These are phyloP conservation scores for Berberis vulgaris DNA, from an alignment of 164 flowering plant species.

Conservation along the genomic window DNA sequence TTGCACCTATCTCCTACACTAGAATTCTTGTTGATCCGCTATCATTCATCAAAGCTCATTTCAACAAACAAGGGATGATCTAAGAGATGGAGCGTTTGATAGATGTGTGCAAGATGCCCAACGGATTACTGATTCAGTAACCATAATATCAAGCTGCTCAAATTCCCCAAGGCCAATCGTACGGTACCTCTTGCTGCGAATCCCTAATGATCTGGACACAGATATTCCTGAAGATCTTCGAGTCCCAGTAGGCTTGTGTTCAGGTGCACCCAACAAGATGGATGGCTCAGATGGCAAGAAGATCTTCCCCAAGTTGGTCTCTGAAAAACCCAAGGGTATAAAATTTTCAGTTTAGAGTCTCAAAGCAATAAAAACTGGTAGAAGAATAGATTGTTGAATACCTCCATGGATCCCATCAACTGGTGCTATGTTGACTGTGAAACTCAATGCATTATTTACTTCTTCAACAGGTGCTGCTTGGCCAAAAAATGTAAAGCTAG, in stretches of 20 bases:
- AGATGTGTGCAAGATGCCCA: constrained; percentile 91
- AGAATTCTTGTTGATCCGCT: neutral
- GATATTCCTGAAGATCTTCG: constrained; percentile 24
- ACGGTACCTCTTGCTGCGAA: constrained; percentile 58
- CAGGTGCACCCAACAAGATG: neutral
- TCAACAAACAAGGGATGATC: constrained; percentile 76
- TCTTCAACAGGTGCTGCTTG: constrained; percentile 25
- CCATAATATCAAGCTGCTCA: constrained; percentile 61
- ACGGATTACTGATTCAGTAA: constrained; percentile 72
- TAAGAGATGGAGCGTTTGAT: constrained; percentile 54
- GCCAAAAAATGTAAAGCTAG: constrained; percentile 75
- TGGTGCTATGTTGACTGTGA: constrained; percentile 13
- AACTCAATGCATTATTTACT: constrained; percentile 16
- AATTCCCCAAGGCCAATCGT: constrained; percentile 82
- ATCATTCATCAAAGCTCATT: neutral
- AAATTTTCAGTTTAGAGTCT: neutral
- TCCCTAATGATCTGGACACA: constrained; percentile 33
- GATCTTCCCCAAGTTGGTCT: constrained; percentile 25
- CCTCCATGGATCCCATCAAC: constrained; percentile 33
- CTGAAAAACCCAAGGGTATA: constrained; percentile 22
- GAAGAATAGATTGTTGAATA: constrained; percentile 14
- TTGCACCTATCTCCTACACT: constrained; percentile 1
- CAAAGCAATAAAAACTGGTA: neutral
- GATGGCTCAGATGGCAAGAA: constrained; percentile 22
- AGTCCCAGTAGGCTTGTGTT: constrained; percentile 14